Evolutionary conservation across 192 early-diverging fungal species (phyloP), one percentile per base, ranked within the genome.

Genomic region (Diversispora eburnea): DNA sequence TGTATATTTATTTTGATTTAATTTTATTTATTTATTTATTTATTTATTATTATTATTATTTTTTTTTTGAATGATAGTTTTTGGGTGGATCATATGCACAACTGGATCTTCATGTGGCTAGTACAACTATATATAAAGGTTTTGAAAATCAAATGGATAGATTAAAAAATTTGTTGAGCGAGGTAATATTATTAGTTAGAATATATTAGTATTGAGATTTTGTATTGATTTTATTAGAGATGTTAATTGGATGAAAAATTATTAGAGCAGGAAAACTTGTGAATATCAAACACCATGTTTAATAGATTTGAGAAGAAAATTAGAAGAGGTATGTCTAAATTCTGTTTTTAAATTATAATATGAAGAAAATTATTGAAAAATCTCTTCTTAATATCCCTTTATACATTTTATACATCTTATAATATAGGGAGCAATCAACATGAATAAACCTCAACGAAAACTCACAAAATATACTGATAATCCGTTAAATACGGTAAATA

Each of bases 41-140:
- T n/a, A n/a, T n/a, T n/a, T 41, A 20, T 12, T 4, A 17, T 8
- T 69, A n/a, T 64, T 25, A 43, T 68, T 41, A 74, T 67, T 33
- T 13, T 25, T 39, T n/a, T 78, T 22, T 76, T 22, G 69, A 70
- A 3, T 60, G 48, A 13, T 80, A 83, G 77, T 83, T 90, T 49
- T 77, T 84, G 51, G 74, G 70, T n/a, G 84, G 74, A 12, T 63
- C 82, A 33, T 66, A 55, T 25, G 76, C 77, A n/a, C 82, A 85
- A 45, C 48, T 80, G 17, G 86, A 83, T 46, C 74, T 76, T 10
- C 66, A 77, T 12, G 82, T 84, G 39, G 67, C 75, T 61, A 76
- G 75, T 9, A 41, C 25, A 54, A 70, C 76, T 33, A 72, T 80
- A 43, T 82, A 75, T 63, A 63, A 70, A 39, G 70, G 65, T 20